Base-by-base conservation (phyloP, 345 rosid genomes). In the Citrus medica region DNA sequence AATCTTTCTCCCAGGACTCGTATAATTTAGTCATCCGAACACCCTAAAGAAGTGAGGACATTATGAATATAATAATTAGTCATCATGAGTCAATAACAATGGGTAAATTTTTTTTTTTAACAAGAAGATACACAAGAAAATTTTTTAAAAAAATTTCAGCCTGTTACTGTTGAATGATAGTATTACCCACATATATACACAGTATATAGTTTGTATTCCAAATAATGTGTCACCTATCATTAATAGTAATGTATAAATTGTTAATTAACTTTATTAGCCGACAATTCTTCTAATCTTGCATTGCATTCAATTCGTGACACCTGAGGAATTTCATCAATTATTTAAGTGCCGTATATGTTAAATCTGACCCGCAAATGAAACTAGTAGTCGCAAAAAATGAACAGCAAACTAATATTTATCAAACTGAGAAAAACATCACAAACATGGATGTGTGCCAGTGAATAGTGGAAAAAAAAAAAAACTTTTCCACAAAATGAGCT, bases 1-100 rank as follows among this genome's bases (percentile, higher is more conserved):
- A 60, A 73, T 81, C 83, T 5, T 59, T 42, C 68, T 76, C 83
- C 83, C 83, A 81, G 10, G 83, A 22, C 25, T 66, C 12, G 10
- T 81, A 76, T n/a, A 71, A 30, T 66, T 76, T 59, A 40, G 22
- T 71, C 32, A 81, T 73, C 53, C 76, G 62, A 76, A 59, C 35
- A 27, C 80, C 79, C 80, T 81, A 58, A 48, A 37, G 19, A 33
- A 17, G 21, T 35, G 3, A 33, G 17, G 17, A 27, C 61, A 58
- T 22, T 58, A 58, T 58, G 27, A 25, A 61, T 61, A 61, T 59
- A 22, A 59, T 19, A n/a, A 59, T n/a, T 53, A 17, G 58, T 22
- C 22, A 16, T 53, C 58, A 17, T 5, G 22, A 53, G 7, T 17
- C 58, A 5, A 19, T 1, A 19, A 3, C 22, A 53, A 58, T 58